Base-by-base conservation (phyloP, 495 filamentous ascomycete species). In the Tricharina praecox region DNA sequence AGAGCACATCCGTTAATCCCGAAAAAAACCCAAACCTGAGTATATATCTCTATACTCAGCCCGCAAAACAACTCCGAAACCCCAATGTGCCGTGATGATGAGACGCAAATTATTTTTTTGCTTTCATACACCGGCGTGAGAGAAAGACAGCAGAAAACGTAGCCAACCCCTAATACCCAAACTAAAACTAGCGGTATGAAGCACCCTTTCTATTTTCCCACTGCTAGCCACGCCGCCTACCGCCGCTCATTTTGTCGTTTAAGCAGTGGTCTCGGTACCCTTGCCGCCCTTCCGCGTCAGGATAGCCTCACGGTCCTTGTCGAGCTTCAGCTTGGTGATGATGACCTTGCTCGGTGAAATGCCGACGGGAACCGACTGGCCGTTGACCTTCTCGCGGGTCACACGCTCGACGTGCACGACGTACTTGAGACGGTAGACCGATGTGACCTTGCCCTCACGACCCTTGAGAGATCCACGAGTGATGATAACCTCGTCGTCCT, bases 401-500 rank as follows among this genome's bases (percentile, higher is more conserved):
- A 97, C 76, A 55, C 85, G 81, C 77, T 94, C 85, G 65, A 93
- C 68, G 72, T 93, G 85, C 65, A 95, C 75, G 63, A 80, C 71
- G 70, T 83, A 97, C 72, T 95, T 95, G 60, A 93, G 82, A 69
- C 90, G 88, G 82, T 99, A 96, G 64, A 94, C 85, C 59, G 78
- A 79, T 61, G 77, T 85, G 69, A 97, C 74, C 71, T 92, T 87
- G 70, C 87, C 87, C 68, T 93, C 86, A 58, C 85, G 83, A 66
- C 86, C 88, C 75, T 95, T 95, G 71, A 90, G 77, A 67, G 67
- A 66, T 57, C 90, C 90, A 47, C 90, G 85, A 58, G 81, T 75
- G 61, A 99, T 78, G 61, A 69, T 67, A 59, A 96, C 85, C 69
- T 93, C 85, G 70, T 99, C 90, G 67, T 94, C 88, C 70, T 92